Conservation (phyloP, 2,329 filamentous ascomycete genomes). For the Colletotrichum coccodes region DNA sequence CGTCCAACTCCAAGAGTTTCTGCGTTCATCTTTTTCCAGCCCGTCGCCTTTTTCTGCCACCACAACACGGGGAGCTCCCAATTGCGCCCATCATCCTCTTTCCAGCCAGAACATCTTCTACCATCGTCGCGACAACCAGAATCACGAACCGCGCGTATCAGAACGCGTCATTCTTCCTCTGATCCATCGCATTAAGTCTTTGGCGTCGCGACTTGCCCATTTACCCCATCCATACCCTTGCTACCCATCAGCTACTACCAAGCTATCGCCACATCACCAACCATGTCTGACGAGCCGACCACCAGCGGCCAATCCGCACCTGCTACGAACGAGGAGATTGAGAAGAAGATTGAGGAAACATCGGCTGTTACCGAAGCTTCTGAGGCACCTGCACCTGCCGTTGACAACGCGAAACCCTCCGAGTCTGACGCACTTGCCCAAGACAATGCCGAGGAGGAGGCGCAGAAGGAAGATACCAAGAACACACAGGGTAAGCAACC, state of each 20-base stretch:
- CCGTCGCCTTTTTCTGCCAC: slow-evolving; percentile 33
- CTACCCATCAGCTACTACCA: neutral
- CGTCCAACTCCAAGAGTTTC: slow-evolving; percentile 34
- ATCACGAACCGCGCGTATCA: slow-evolving; percentile 38
- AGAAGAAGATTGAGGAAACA: slow-evolving; percentile 47
- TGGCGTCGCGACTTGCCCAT: slow-evolving; percentile 30
- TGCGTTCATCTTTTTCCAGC: slow-evolving; percentile 34
- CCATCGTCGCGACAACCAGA: slow-evolving; percentile 28
- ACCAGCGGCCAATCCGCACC: slow-evolving; percentile 35
- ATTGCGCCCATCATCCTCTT: slow-evolving; percentile 45
- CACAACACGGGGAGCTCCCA: slow-evolving; percentile 45
- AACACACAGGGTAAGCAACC: slow-evolving; percentile 43
- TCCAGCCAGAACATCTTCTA: slow-evolving; percentile 33
- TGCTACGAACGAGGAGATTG: slow-evolving; percentile 28
- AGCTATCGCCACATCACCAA: slow-evolving; percentile 33
- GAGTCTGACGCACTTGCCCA: slow-evolving; percentile 39
- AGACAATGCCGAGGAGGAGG: slow-evolving; percentile 37
- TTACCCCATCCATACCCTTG: slow-evolving; percentile 26
- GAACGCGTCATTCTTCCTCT: slow-evolving; percentile 39
- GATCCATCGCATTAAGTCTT: slow-evolving; percentile 26
- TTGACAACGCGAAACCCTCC: slow-evolving; percentile 37
- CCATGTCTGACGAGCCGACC: slow-evolving; percentile 51
- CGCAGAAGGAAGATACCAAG: slow-evolving; percentile 39
- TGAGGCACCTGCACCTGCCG: slow-evolving; percentile 33
- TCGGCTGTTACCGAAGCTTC: slow-evolving; percentile 44